Percentiles rank a stretch among this genome's conserved stretches.
These are phyloP conservation scores for Fimicolochytrium jonesii DNA, from an alignment of 192 early-diverging fungal species.

Conservation along the genomic window DNA sequence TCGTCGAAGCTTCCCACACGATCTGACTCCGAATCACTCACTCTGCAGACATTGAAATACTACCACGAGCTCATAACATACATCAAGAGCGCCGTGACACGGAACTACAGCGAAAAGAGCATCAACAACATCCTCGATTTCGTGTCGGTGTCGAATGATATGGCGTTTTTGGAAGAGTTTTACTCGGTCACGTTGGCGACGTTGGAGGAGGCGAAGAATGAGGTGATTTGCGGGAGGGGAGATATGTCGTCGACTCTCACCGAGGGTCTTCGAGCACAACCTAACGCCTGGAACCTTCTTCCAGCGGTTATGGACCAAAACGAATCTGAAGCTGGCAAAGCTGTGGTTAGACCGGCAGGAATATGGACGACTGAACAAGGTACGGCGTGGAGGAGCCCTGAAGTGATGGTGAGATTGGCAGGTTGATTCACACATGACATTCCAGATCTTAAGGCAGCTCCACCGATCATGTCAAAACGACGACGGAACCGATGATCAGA, in stretches of 20 bases:
- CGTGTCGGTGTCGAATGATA: slow-evolving; percentile 69
- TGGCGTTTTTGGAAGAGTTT: slow-evolving; percentile 79
- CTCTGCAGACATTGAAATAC: slow-evolving; percentile 59
- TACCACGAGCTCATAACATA: slow-evolving; percentile 74
- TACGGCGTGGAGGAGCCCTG: slow-evolving; percentile 8
- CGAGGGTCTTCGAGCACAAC: neutral
- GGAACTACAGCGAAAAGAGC: slow-evolving; percentile 84
- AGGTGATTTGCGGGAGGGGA: slow-evolving; percentile 40
- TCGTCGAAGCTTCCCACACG: neutral
- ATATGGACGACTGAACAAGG: slow-evolving; percentile 66
- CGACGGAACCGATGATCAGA: slow-evolving; percentile 78
- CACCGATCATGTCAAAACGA: slow-evolving; percentile 73
- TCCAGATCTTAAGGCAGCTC: slow-evolving; percentile 67
- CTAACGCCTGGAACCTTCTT: neutral
- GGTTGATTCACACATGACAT: too few relatives aligned
- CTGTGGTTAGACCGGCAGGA: slow-evolving; percentile 80
- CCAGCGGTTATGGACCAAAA: slow-evolving; percentile 78
- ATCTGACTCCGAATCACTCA: neutral
- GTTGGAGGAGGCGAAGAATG: slow-evolving; percentile 77
- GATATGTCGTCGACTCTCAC: too few relatives aligned
- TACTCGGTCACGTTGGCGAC: slow-evolving; percentile 70
- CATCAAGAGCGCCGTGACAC: slow-evolving; percentile 70
- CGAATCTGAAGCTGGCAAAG: slow-evolving; percentile 82
- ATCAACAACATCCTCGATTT: slow-evolving; percentile 88
- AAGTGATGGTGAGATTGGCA: neutral